These are phyloP conservation scores for Eucalyptus pauciflora DNA, from an alignment of 345 rosid species.

Conservation along the genomic window DNA sequence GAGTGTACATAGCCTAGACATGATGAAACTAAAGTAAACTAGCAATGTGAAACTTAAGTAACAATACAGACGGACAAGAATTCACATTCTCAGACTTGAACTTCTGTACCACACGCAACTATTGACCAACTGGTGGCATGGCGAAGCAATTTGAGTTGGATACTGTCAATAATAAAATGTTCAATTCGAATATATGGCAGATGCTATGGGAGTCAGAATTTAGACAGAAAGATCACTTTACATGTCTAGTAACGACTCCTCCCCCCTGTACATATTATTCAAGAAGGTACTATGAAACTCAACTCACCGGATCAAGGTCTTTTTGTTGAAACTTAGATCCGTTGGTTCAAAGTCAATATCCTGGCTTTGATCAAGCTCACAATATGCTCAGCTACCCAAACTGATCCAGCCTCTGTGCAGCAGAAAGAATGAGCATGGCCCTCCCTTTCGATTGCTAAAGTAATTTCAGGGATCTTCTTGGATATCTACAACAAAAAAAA, in stretches of 20 bases:
- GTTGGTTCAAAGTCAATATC: neutral
- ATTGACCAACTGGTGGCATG: neutral
- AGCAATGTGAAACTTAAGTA: neutral
- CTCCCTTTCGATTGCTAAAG: constrained; percentile 62
- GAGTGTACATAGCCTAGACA: neutral
- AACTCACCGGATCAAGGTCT: neutral
- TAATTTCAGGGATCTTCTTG: constrained; percentile 36
- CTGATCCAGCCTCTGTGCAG: constrained; percentile 70
- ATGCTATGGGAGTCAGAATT: neutral
- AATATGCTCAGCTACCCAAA: constrained; percentile 63
- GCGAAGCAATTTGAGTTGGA: neutral
- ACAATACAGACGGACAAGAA: neutral
- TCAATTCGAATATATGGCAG: neutral
- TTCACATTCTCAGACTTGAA: neutral
- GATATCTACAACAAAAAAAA: constrained; percentile 28
- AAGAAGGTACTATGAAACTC: neutral
- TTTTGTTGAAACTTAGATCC: neutral
- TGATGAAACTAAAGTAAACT: neutral
- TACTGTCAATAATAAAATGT: neutral
- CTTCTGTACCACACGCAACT: neutral
- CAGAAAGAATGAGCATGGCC: constrained; percentile 70
- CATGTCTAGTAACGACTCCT: neutral
- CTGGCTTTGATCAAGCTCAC: constrained; percentile 30
- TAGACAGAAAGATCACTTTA: neutral
- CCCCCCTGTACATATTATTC: neutral